phyloP scores from a whole-genome alignment of 495 filamentous ascomycete species.

The Elaphomyces granulatus region DNA sequence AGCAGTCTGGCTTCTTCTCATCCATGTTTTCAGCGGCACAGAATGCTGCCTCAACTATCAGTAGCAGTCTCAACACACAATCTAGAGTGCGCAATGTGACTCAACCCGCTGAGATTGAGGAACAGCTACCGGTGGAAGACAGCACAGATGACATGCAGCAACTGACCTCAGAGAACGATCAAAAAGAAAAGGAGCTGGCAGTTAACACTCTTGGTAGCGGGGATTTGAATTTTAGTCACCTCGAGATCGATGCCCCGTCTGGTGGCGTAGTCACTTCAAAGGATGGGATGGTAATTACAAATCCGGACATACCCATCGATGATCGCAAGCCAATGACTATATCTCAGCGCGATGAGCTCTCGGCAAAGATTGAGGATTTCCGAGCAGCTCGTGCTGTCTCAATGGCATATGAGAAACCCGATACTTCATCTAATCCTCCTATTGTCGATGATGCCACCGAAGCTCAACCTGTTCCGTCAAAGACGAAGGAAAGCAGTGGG shows the following conservation, averaged over 20 bases:
- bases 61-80: constrained; percentile 59
- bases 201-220: constrained; percentile 84
- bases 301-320: constrained; percentile 19
- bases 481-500: constrained; percentile 30
- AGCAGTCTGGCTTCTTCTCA: constrained; percentile 70
- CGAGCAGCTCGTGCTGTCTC: constrained; percentile 45
- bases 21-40: constrained; percentile 86
- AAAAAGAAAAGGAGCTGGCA: constrained; percentile 51
- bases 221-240: constrained; percentile 71
- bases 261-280: constrained; percentile 26
- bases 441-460: constrained; percentile 22
- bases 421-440: constrained; percentile 13
- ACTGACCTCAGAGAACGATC: constrained; percentile 10
- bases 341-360: constrained; percentile 35
- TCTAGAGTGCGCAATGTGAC: constrained; percentile 24
- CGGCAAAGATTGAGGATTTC: constrained; percentile 41
- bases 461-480: constrained; percentile 17
- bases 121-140: constrained; percentile 3
- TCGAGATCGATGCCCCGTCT: constrained; percentile 35
- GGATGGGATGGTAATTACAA: constrained; percentile 29
- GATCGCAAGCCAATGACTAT: constrained; percentile 27
- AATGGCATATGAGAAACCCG: constrained; percentile 43
- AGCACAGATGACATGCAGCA: constrained; percentile 14
- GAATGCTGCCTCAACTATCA: constrained; percentile 79
- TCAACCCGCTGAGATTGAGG: constrained; percentile 6